Conservation (phyloP, 2,329 filamentous ascomycete species). For the Cladosporium sp. region DNA sequence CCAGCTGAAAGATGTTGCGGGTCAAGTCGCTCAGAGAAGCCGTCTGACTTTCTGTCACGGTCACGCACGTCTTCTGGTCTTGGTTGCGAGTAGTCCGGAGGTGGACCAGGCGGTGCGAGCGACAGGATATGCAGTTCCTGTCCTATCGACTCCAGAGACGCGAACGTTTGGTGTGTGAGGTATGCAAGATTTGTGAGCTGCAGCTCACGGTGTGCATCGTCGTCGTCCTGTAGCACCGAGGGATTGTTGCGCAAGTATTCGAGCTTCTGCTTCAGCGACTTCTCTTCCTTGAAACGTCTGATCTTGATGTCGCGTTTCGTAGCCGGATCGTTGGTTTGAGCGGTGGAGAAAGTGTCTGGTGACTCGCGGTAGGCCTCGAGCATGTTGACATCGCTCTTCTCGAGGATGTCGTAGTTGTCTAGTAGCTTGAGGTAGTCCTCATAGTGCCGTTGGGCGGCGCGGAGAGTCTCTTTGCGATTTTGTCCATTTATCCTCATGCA, state of each 20-base stretch:
- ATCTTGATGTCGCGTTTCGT: conserved; percentile 82
- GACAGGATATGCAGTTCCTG: conserved; percentile 82
- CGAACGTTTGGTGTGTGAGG: conserved; percentile 76
- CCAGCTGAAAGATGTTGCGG: conserved; percentile 54
- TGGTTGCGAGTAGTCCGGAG: conserved; percentile 38
- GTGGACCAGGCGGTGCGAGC: conserved; percentile 61
- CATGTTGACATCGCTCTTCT: conserved; percentile 63
- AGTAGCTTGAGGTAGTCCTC: conserved; percentile 75
- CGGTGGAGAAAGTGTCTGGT: conserved; percentile 70
- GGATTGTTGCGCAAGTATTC: conserved; percentile 66
- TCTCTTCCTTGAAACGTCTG: conserved; percentile 78
- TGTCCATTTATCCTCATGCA: conserved; percentile 64
- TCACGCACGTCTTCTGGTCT: conserved; percentile 47
- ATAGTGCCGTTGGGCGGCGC: conserved; percentile 67
- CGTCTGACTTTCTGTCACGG: conserved; percentile 50
- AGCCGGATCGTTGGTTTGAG: conserved; percentile 65
- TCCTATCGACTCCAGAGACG: conserved; percentile 81
- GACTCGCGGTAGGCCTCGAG: conserved; percentile 73
- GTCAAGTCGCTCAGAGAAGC: conserved; percentile 75
- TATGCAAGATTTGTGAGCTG: conserved; percentile 75
- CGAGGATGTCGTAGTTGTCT: conserved; percentile 76
- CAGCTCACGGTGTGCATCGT: conserved; percentile 77
- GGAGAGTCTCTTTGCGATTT: conserved; percentile 61
- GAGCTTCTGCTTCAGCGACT: conserved; percentile 79
- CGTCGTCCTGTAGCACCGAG: conserved; percentile 68